Base-by-base conservation (phyloP, 2,329 filamentous ascomycete genomes). In the Fusarium staphyleae region DNA sequence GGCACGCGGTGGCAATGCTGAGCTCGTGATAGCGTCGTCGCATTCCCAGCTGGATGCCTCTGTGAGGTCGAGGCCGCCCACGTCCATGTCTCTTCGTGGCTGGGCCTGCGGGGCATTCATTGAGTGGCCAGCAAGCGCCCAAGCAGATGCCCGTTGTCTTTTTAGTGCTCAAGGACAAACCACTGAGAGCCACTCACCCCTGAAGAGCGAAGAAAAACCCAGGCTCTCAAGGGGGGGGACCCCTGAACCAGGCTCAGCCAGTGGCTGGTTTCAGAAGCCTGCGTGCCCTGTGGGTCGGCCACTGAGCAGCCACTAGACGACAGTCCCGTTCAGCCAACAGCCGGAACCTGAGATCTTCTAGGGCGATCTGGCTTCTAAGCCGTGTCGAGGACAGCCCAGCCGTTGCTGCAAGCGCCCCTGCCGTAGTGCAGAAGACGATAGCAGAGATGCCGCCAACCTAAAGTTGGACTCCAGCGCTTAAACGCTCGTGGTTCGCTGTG, bases 241-340 rank as follows among this genome's bases (percentile, higher is more conserved):
- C 52, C 56, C 52, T 56, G 55, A 60, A 41, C 44, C 34, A 53
- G 59, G 54, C 52, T 47, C 45, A 58, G 40, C 50, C 28, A 45
- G 57, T 63, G 63, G 63, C 63, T 57, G 59, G 65, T 67, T 67
- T 67, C 65, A 67, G 65, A 55, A 60, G 45, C 49, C 52, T 60
- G 33, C 37, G 51, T 41, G 45, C 49, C 26, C 49, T 16, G 41
- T 42, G 51, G 42, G 24, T 33, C n/a, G 42, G 28, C 30, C 53
- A 49, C 12, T 50, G 34, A 58, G 52, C 43, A 64, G 55, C 65
- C 62, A 63, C 47, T 65, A 49, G 58, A 51, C 48, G 40, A 34
- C 42, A 47, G 42, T 41, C 48, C 43, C 52, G 46, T 47, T 52
- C 42, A 43, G 42, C 45, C 42, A 35, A 42, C 34, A 50, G 54